Conservation (phyloP, 225 moss, liverwort and hornwort genomes). For the Marchantia polymorpha region DNA sequence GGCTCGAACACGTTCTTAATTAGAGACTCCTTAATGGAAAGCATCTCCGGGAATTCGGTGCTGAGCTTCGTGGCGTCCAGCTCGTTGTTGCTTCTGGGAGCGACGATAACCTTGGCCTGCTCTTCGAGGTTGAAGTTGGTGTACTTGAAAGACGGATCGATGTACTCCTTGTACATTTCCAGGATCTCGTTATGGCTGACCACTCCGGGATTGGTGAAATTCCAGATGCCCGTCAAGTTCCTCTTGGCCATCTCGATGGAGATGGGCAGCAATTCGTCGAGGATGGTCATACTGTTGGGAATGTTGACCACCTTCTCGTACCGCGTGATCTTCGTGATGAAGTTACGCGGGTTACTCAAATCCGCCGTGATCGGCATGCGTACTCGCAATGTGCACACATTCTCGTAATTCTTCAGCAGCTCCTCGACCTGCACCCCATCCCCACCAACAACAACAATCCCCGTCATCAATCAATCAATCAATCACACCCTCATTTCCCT, state of each 20-base stretch:
- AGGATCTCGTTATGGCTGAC: conserved; percentile 43
- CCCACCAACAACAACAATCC: neutral
- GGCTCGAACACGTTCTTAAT: conserved; percentile 41
- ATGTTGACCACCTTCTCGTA: conserved; percentile 46
- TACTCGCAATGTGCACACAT: conserved; percentile 38
- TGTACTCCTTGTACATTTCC: conserved; percentile 40
- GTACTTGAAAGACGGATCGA: conserved; percentile 33
- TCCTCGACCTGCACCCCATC: conserved; percentile 33
- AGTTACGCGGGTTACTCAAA: conserved; percentile 39
- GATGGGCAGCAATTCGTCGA: conserved; percentile 39
- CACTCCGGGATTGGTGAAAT: conserved; percentile 43
- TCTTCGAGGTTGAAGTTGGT: conserved; percentile 42
- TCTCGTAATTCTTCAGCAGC: conserved; percentile 43
- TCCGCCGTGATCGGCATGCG: conserved; percentile 43
- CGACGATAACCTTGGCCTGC: conserved; percentile 43
- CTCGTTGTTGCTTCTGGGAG: conserved; percentile 43
- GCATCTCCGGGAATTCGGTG: conserved; percentile 41
- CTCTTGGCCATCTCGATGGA: conserved; percentile 42
- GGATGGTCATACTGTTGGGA: conserved; percentile 40
- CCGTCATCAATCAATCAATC: neutral
- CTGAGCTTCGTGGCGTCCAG: conserved; percentile 33
- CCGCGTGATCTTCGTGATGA: conserved; percentile 44
- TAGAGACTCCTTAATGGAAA: conserved; percentile 37
- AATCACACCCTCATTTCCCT: neutral
- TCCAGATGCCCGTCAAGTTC: conserved; percentile 41